Evolutionary conservation across 1,139 yeast species (phyloP).

Genomic region (Pichia sp.): DNA sequence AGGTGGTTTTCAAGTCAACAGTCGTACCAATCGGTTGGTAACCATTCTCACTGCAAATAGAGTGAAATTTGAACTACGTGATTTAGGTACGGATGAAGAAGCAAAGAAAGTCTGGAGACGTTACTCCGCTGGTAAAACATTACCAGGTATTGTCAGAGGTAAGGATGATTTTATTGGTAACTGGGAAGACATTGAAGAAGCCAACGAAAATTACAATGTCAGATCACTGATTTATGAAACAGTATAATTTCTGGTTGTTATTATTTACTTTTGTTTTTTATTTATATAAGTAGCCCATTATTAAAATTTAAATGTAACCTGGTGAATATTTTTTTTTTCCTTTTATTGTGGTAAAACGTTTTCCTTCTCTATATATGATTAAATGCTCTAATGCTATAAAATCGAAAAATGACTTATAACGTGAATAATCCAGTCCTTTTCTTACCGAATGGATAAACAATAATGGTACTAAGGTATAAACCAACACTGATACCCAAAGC

Average conservation of each 20-base stretch:
- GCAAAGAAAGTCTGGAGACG: constrained; percentile 86
- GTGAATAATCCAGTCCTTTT: constrained; percentile 84
- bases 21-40: constrained; percentile 70
- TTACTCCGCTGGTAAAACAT: constrained; percentile 59
- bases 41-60: constrained; percentile 74
- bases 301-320: too few species aligned
- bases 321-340: too few species aligned
- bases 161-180: constrained; percentile 75
- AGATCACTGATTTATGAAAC: constrained; percentile 48
- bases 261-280: too few species aligned
- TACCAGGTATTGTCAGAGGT: constrained; percentile 94
- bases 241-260: constrained; percentile 18
- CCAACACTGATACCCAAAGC: constrained; percentile 94
- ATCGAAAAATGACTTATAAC: constrained; percentile 30
- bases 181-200: constrained; percentile 74
- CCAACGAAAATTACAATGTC: constrained; percentile 73
- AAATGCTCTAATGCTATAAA: not conserved
- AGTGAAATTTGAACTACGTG: constrained; percentile 60
- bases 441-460: constrained; percentile 87
- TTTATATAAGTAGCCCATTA: too few species aligned
- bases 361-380: too few species aligned
- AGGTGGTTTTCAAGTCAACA: constrained; percentile 78
- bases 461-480: constrained; percentile 79
- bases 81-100: constrained; percentile 79
- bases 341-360: too few species aligned